Evolutionary conservation across 257 asterid species (phyloP).

Genomic region (Cordia subcordata): DNA sequence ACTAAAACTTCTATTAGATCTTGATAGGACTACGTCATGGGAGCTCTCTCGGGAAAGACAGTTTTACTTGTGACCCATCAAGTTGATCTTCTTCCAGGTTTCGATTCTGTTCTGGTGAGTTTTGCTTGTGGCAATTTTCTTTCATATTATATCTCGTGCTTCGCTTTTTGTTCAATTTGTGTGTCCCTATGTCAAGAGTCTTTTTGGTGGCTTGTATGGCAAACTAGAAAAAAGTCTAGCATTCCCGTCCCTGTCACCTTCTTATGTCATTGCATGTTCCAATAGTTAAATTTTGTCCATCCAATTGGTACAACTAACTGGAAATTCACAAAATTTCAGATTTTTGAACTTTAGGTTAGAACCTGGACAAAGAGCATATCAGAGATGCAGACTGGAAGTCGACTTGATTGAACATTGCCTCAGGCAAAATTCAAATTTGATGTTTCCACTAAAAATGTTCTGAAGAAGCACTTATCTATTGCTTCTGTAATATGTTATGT

Average conservation of each 20-base stretch:
- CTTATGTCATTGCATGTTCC: not conserved
- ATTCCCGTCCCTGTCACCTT: no score
- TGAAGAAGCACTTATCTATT: no score
- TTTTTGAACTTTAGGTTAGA: no score
- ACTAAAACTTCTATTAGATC: slow-evolving; percentile 7
- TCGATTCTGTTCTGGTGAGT: slow-evolving; percentile 82
- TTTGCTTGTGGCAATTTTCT: slow-evolving; percentile 8
- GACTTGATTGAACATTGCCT: no score
- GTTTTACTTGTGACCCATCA: slow-evolving; percentile 92
- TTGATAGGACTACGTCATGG: slow-evolving; percentile 80
- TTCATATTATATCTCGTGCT: not conserved
- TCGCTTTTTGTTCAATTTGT: not conserved
- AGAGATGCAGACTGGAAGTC: no score
- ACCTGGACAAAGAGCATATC: no score
- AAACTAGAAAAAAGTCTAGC: no score
- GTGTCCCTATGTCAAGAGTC: not conserved
- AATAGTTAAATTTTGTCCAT: not conserved
- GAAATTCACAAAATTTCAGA: no score
- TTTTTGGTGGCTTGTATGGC: not conserved
- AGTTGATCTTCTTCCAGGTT: slow-evolving; percentile 94
- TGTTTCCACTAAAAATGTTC: no score
- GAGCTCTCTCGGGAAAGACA: slow-evolving; percentile 70
- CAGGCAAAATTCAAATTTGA: no score
- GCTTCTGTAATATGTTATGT: not conserved
- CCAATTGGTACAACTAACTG: no score